Evolutionary conservation across 176 grass and related monocot species (phyloP), one percentile per base, ranked within the genome.

Genomic region (Musa itinerans): DNA sequence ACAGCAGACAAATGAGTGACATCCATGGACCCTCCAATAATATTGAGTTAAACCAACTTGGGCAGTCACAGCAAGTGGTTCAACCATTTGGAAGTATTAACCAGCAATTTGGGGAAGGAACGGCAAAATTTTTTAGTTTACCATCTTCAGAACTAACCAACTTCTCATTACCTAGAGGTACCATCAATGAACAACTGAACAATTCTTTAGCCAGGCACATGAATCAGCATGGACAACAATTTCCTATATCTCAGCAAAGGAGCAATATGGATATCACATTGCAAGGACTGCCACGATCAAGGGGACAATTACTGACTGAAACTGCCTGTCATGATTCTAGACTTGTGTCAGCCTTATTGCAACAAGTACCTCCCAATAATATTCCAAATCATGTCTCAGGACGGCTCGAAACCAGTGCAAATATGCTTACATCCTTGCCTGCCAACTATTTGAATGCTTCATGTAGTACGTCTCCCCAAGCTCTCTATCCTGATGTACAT

Each of bases 381-480:
- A 15, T 73, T 54, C 13, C 71, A 54, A 54, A 50, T 54, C 22
- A 55, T 54, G 3, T 55, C 19, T 54, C 5, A 0, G 71, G 71
- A 73, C 17, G 20, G 21, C 21, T 17, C 25, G 23, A 52, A n/a
- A 54, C 8, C 14, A 27, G 24, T 26, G 22, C 52, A 26, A 73
- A 25, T 7, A 55, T n/a, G 11, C 10, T 24, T 11, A 17, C 50
- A 25, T 54, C 50, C 1, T 73, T 73, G 52, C 50, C 50, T 73
- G 51, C 49, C 23, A 54, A 54, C 20, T 54, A 73, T 23, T 16
- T 73, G n/a, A 55, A 73, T 73, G 71, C 71, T 53, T 52, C 71
- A 73, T 73, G 25, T 73, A 25, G 8, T 73, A 21, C 50, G 54
- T 8, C 14, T 53, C 10, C 71, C 15, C 71, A 25, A 25, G 20